These are phyloP conservation scores for Trichoderma oligosporum DNA, from an alignment of 2,329 filamentous ascomycete species.

Conservation along the genomic window DNA sequence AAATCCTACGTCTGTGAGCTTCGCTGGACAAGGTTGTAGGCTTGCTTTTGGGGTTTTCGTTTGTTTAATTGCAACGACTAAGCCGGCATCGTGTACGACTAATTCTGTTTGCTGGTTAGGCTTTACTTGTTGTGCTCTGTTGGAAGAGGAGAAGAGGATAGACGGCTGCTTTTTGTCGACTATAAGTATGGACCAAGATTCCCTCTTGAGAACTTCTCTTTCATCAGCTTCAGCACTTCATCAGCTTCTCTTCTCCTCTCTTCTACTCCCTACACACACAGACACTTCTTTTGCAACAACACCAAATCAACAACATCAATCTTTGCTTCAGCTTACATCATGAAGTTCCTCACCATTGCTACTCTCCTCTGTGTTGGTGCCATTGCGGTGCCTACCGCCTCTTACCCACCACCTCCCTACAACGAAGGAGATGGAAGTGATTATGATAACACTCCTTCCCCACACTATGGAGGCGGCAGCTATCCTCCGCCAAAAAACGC, in stretches of 20 bases:
- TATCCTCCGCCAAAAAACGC: no score
- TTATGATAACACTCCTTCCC: neutral
- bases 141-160: neutral
- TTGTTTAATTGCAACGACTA: neutral
- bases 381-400: constrained; percentile 1
- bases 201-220: neutral
- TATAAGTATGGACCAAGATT: neutral
- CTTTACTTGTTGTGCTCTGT: no score
- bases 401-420: neutral
- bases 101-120: neutral
- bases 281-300: neutral
- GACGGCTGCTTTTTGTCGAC: neutral
- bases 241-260: neutral
- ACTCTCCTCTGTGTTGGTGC: constrained; percentile 11
- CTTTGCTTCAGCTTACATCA: neutral
- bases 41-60: neutral
- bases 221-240: neutral
- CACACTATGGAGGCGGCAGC: neutral
- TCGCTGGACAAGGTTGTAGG: no score
- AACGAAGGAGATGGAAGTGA: neutral
- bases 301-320: neutral
- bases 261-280: neutral
- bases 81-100: constrained; percentile 4
- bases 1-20: neutral
- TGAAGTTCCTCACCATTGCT: constrained; percentile 17